Percentiles rank a stretch among this genome's conserved stretches.
These are phyloP conservation scores for Umbilicus rupestris DNA, from an alignment of 164 flowering plant genomes.

Conservation along the genomic window DNA sequence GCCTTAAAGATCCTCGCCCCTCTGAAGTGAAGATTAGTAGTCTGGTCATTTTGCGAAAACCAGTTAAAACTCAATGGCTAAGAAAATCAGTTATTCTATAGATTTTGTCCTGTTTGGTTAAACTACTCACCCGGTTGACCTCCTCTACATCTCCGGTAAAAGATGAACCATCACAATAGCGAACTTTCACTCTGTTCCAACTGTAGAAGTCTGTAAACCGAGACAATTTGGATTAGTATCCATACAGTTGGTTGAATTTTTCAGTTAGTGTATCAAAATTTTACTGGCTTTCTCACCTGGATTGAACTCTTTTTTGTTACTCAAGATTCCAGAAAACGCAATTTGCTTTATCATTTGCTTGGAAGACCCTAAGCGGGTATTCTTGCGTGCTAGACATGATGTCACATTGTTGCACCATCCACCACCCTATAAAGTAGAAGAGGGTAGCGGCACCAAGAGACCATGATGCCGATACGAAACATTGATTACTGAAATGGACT, in stretches of 20 bases:
- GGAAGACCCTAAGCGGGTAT: constrained; percentile 73
- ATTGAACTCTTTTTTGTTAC: constrained; percentile 43
- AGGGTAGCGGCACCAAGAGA: neutral
- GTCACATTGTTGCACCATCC: constrained; percentile 92
- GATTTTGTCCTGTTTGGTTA: neutral
- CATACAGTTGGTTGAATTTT: neutral
- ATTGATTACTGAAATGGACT: neutral
- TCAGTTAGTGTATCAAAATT: neutral
- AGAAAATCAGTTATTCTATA: neutral
- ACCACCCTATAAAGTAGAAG: constrained; percentile 52
- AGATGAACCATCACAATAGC: constrained; percentile 71
- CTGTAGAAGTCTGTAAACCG: constrained; percentile 45
- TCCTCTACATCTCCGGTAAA: constrained; percentile 67
- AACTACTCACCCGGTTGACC: constrained; percentile 42
- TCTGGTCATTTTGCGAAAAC: constrained; percentile 24
- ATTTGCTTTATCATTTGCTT: constrained; percentile 43
- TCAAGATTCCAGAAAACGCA: constrained; percentile 70
- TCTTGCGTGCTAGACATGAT: constrained; percentile 49
- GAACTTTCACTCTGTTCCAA: constrained; percentile 59
- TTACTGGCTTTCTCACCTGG: constrained; percentile 38
- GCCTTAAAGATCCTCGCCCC: constrained; percentile 63
- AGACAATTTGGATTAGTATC: constrained; percentile 5
- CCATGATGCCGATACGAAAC: neutral
- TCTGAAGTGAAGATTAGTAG: constrained; percentile 60
- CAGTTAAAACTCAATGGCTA: neutral